Base-by-base conservation (phyloP, 495 filamentous ascomycete species). In the Penicillium bialowiezense region DNA sequence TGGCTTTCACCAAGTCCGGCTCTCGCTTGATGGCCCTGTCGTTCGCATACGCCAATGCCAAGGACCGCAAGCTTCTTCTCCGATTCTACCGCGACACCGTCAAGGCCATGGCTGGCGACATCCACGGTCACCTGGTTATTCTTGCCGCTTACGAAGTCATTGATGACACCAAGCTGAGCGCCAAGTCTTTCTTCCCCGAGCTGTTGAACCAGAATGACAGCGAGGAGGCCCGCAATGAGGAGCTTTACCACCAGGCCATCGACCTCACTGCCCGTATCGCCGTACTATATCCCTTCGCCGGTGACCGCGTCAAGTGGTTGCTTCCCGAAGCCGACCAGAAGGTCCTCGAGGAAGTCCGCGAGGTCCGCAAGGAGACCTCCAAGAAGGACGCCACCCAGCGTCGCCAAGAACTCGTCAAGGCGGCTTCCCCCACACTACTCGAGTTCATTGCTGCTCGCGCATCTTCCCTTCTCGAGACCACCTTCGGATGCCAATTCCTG, bases 1-100 rank as follows among this genome's bases (percentile, higher is more conserved):
- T 99, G 68, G 91, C 91, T 17, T 99, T 97, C 75, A 97, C 95
- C 19, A 87, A 83, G 55, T 87, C 90, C 3, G 95, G 95, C 10
- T 81, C 91, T 23, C 79, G 86, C 21, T 71, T 99, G 24, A 88
- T 91, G 37, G 91, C 83, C 59, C 72, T 93, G 21, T 79, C 85
- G 19, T 70, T 99, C 24, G 90, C 95, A 15, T 78, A 93, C 54
- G 86, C 89, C 40, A 85, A 71, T 47, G 91, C 95, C 50, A 97
- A 97, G 73, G 95, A 97, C 66, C 85, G 93, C 50, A 95, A 95
- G 72, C 75, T 85, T 49, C 86, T 97, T 39, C 73, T 96, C 26
- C 87, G 85, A 65, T 84, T 83, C 35, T 95, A 88, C 77, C 91
- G 92, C 54, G 89, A 93, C 56, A 89, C 82, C 12, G 77, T 92